phyloP scores from a whole-genome alignment of 129 eudicot species.

The Chrysanthemum lavandulifolium region DNA sequence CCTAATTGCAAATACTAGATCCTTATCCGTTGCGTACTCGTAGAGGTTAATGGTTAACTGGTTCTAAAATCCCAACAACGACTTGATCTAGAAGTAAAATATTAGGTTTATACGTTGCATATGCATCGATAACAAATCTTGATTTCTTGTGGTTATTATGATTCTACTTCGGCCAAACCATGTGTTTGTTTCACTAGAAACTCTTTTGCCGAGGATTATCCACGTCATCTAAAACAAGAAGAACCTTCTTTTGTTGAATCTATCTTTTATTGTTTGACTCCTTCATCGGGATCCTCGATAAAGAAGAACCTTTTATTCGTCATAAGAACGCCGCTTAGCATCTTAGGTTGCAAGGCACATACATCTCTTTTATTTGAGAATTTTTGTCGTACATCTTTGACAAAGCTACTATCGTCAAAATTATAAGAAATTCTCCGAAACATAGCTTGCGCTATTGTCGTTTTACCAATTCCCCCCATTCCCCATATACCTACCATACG shows the following conservation, averaged over 20 bases:
- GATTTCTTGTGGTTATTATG: background rate
- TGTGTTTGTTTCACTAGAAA: too few relatives aligned
- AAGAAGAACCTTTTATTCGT: background rate
- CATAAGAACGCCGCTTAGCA: background rate
- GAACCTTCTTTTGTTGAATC: background rate
- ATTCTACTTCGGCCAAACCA: too few relatives aligned
- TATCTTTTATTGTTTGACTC: background rate
- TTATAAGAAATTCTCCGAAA: background rate
- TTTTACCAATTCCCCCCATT: conserved; percentile 14
- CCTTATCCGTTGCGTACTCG: too few relatives aligned
- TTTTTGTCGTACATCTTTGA: background rate
- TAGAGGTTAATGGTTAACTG: too few relatives aligned
- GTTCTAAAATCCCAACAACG: too few relatives aligned
- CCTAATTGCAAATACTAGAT: too few relatives aligned
- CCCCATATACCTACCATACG: background rate
- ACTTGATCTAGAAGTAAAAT: too few relatives aligned
- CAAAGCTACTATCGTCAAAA: conserved; percentile 6
- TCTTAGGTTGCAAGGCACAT: background rate
- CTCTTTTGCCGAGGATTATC: too few relatives aligned
- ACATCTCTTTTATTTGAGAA: background rate
- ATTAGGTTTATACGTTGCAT: background rate
- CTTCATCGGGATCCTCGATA: background rate
- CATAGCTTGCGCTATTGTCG: background rate
- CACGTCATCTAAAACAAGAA: too few relatives aligned
- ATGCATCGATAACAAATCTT: background rate